Conservation (phyloP, 352 stramenopile species). For the Phytophthora rubi region DNA sequence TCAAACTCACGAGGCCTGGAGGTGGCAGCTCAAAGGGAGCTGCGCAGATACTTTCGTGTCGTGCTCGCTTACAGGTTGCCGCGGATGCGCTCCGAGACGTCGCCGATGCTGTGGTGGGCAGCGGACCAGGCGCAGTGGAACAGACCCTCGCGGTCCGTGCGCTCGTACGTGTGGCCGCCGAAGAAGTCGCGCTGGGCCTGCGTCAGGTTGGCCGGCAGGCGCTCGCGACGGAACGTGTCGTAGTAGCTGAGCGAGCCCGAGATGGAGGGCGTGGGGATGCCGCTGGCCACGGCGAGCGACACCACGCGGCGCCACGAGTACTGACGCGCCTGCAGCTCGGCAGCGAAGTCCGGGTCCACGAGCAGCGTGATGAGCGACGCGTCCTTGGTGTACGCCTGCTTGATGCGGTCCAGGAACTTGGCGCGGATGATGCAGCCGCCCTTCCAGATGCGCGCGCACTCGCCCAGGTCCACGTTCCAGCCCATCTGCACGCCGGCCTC, state of each 20-base stretch:
- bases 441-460: conserved; percentile 99
- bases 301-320: conserved; percentile 97
- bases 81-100: conserved; percentile 93
- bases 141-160: conserved; percentile 92
- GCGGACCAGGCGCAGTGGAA: conserved; percentile 99
- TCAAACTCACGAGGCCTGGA: conserved; percentile 35
- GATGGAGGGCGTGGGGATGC: conserved; percentile 93
- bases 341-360: conserved; percentile 97
- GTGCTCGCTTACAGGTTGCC: conserved; percentile 87
- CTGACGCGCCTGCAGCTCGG: conserved; percentile 95
- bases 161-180: conserved; percentile 98
- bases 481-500: conserved; percentile 94
- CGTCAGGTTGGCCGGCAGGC: conserved; percentile 96
- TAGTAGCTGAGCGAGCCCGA: conserved; percentile 97
- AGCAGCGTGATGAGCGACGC: conserved; percentile 95
- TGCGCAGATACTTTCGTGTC: conserved; percentile 21
- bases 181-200: conserved; percentile 99
- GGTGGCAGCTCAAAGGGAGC: conserved; percentile 19
- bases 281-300: conserved; percentile 94
- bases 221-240: conserved; percentile 96
- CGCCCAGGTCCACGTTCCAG: conserved; percentile 97
- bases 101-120: conserved; percentile 96
- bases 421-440: conserved; percentile 99
- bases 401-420: conserved; percentile 97
- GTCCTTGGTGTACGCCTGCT: conserved; percentile 93